A percentile compares a stretch with the other conserved stretches of the same genome.
Conservation (phyloP, 352 stramenopile genomes). For the Elongisporangium prolatum region DNA sequence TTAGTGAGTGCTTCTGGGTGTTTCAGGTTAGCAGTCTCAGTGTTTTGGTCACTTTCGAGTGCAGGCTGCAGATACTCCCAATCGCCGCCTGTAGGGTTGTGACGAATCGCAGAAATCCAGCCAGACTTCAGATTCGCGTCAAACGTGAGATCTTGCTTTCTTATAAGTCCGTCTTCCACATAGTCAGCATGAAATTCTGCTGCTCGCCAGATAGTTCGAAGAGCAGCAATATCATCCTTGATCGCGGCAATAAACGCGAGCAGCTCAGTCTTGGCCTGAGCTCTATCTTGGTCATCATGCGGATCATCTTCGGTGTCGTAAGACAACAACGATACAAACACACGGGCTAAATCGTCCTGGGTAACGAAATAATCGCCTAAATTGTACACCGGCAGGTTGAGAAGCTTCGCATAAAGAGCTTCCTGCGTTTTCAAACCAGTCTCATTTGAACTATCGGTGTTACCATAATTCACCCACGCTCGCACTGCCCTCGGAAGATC, state of each 20-base stretch:
- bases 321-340: constrained; percentile 34
- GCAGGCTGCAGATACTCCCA: constrained; percentile 45
- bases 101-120: constrained; percentile 69
- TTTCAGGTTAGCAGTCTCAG: constrained; percentile 9
- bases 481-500: constrained; percentile 42
- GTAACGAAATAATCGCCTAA: constrained; percentile 49
- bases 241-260: constrained; percentile 37
- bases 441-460: neutral
- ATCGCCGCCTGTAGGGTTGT: constrained; percentile 60
- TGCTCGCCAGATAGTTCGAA: constrained; percentile 62
- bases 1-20: constrained; percentile 9
- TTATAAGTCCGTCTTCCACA: constrained; percentile 17
- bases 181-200: constrained; percentile 54
- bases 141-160: constrained; percentile 53
- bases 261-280: constrained; percentile 30
- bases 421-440: neutral
- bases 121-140: constrained; percentile 64
- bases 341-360: constrained; percentile 64
- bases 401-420: constrained; percentile 11
- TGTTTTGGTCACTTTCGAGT: constrained; percentile 20
- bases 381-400: constrained; percentile 36
- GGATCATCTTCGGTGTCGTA: constrained; percentile 14
- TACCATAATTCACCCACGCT: constrained; percentile 16
- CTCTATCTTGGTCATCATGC: constrained; percentile 7
- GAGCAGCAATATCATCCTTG: constrained; percentile 41